Evolutionary conservation across 345 rosid genomes (phyloP).

Genomic region (Microcos paniculata): DNA sequence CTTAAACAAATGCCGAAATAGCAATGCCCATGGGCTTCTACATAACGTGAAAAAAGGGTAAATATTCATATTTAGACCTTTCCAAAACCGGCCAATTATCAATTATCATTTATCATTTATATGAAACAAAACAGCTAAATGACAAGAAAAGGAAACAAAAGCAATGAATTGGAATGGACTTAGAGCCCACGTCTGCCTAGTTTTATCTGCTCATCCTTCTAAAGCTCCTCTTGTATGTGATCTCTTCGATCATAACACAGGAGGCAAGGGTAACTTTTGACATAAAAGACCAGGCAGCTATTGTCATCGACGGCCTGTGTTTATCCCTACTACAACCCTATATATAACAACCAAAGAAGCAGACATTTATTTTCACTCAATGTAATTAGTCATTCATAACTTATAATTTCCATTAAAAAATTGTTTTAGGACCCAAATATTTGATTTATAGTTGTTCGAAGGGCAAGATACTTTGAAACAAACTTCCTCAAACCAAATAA

Average conservation of each 20-base stretch:
- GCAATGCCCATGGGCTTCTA: not conserved
- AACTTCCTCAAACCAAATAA: too few relatives aligned
- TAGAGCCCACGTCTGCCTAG: not conserved
- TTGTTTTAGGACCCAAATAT: too few relatives aligned
- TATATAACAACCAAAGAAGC: not conserved
- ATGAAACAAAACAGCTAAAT: not conserved
- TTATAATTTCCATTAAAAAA: too few relatives aligned
- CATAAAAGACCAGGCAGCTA: not conserved
- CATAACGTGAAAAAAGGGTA: too few relatives aligned
- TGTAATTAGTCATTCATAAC: too few relatives aligned
- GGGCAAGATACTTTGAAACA: too few relatives aligned
- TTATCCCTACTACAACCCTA: not conserved
- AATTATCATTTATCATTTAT: not conserved
- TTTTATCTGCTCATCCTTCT: not conserved
- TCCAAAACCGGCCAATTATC: not conserved
- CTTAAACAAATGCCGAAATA: not conserved
- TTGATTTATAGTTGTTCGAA: too few relatives aligned
- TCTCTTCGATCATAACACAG: not conserved
- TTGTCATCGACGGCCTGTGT: not conserved
- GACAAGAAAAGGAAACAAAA: not conserved
- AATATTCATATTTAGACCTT: not conserved
- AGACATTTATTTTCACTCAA: too few relatives aligned
- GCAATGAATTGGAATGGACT: not conserved
- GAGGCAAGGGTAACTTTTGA: not conserved
- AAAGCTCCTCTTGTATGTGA: not conserved